These are phyloP conservation scores for Albugo candida DNA, from an alignment of 352 stramenopile species.

Conservation along the genomic window DNA sequence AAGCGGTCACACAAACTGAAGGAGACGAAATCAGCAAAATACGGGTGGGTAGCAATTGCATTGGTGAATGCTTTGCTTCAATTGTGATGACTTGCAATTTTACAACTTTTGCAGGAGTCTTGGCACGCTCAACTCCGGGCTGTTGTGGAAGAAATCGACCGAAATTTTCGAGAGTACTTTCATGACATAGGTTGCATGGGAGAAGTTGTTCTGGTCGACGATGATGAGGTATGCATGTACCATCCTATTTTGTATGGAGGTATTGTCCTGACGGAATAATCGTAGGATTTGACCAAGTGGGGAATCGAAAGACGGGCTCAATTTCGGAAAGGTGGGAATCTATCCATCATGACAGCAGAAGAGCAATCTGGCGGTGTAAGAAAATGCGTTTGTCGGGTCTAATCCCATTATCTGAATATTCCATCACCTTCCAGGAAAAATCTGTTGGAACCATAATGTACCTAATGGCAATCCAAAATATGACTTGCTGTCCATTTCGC, in stretches of 20 bases:
- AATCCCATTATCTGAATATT: constrained; percentile 1
- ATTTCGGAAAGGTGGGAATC: constrained; percentile 69
- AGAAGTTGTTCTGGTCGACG: constrained; percentile 59
- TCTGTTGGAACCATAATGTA: constrained; percentile 84
- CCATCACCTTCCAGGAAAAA: constrained; percentile 39
- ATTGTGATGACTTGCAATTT: not conserved
- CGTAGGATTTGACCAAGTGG: constrained; percentile 73
- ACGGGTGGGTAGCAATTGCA: constrained; percentile 18
- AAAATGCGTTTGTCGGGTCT: constrained; percentile 2
- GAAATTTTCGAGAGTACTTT: constrained; percentile 72
- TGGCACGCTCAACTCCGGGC: constrained; percentile 50
- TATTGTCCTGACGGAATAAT: not conserved
- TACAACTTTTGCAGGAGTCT: constrained; percentile 15
- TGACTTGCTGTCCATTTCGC: constrained; percentile 74
- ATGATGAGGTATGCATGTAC: constrained; percentile 23
- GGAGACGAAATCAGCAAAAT: constrained; percentile 54
- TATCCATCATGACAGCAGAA: constrained; percentile 71
- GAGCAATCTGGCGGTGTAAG: constrained; percentile 72
- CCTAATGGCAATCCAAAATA: constrained; percentile 72
- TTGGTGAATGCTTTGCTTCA: not conserved
- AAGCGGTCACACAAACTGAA: constrained; percentile 34
- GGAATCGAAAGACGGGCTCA: constrained; percentile 68
- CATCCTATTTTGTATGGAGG: not conserved
- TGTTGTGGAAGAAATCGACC: constrained; percentile 60
- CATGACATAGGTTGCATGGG: constrained; percentile 71